Conservation (phyloP, 2,329 filamentous ascomycete species). For the Fusarium sp. region DNA sequence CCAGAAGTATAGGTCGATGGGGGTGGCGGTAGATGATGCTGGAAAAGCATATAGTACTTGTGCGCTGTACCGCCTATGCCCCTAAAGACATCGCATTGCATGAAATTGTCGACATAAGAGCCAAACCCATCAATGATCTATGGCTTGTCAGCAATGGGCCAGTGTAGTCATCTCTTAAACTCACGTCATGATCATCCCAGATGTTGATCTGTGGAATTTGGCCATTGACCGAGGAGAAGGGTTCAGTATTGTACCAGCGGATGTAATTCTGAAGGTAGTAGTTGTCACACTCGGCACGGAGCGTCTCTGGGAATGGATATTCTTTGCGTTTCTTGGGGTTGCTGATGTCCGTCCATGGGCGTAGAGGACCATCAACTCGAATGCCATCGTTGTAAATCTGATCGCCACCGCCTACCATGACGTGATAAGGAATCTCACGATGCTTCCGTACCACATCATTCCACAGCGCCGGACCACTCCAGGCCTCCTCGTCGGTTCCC, state of each 20-base stretch:
- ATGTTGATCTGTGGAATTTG: constrained; percentile 97
- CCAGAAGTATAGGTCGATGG: constrained; percentile 77
- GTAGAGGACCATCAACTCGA: constrained; percentile 82
- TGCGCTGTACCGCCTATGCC: constrained; percentile 92
- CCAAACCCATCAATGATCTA: constrained; percentile 91
- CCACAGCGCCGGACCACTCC: constrained; percentile 93
- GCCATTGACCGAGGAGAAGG: constrained; percentile 85
- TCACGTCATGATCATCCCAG: constrained; percentile 93
- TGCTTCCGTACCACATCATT: constrained; percentile 90
- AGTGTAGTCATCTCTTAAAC: constrained; percentile 40
- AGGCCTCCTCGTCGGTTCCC: constrained; percentile 83
- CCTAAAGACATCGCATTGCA: constrained; percentile 90
- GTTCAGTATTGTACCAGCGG: constrained; percentile 80
- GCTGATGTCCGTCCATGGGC: constrained; percentile 81
- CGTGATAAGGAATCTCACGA: constrained; percentile 83
- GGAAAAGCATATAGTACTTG: constrained; percentile 98
- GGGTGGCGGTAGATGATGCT: constrained; percentile 90
- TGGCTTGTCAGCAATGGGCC: constrained; percentile 51
- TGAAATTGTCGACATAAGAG: constrained; percentile 92
- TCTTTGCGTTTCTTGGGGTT: constrained; percentile 85
- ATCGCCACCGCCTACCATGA: constrained; percentile 94
- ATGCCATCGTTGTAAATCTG: constrained; percentile 98
- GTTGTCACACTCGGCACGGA: constrained; percentile 84
- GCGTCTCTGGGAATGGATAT: constrained; percentile 77
- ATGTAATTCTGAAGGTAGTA: constrained; percentile 94